Conservation (phyloP, 2,329 filamentous ascomycete species). For the Colletotrichum trifolii region DNA sequence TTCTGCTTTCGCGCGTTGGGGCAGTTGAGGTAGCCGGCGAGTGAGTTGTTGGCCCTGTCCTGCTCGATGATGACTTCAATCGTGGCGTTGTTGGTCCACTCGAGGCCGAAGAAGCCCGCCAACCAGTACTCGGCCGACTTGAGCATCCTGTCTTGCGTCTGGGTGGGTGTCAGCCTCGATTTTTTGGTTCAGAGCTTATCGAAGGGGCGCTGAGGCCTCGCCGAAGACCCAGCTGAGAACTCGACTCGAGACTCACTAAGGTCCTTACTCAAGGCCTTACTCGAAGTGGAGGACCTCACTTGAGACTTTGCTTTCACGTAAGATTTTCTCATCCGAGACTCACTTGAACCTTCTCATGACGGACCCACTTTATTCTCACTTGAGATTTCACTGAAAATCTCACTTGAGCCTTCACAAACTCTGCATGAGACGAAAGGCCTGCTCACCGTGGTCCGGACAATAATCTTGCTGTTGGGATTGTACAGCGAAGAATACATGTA, state of each 20-base stretch:
- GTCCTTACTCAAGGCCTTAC: too few species aligned
- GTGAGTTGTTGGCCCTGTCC: conserved; percentile 73
- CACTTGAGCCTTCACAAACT: too few species aligned
- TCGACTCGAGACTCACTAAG: too few species aligned
- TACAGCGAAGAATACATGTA: conserved; percentile 79
- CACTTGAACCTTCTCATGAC: not conserved
- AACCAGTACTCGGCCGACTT: conserved; percentile 83
- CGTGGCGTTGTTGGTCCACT: conserved; percentile 78
- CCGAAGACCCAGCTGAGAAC: too few species aligned
- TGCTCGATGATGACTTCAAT: conserved; percentile 79
- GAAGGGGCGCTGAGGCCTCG: too few species aligned
- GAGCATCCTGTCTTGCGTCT: conserved; percentile 81
- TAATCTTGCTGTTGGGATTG: conserved; percentile 77
- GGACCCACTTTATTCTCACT: too few species aligned
- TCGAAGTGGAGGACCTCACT: too few species aligned
- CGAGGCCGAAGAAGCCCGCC: conserved; percentile 81
- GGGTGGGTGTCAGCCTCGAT: conserved; percentile 13
- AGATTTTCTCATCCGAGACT: not conserved
- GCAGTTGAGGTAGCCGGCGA: conserved; percentile 75
- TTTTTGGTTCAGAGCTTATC: too few species aligned
- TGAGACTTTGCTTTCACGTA: too few species aligned
- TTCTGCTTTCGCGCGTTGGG: conserved; percentile 66
- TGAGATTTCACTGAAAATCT: too few species aligned
- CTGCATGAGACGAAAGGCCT: not conserved
- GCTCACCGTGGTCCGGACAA: conserved; percentile 73